These are phyloP conservation scores for Articulospora tetracladia DNA, from an alignment of 495 filamentous ascomycete species.

Conservation along the genomic window DNA sequence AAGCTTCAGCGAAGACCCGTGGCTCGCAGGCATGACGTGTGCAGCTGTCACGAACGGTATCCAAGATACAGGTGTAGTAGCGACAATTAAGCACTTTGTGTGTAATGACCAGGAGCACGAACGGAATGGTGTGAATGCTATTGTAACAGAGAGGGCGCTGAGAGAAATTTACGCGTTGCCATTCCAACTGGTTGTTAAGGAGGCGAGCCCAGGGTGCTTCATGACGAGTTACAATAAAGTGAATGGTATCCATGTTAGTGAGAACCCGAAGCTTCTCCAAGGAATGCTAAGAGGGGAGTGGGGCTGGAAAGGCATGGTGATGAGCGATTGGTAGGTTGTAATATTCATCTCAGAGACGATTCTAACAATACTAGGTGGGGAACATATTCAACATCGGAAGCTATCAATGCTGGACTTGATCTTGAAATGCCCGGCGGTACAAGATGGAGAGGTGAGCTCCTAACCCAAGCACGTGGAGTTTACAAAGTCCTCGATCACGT, in stretches of 20 bases:
- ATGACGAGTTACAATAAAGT: slow-evolving; percentile 79
- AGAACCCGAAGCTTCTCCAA: slow-evolving; percentile 59
- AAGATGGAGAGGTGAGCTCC: slow-evolving; percentile 57
- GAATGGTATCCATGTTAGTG: slow-evolving; percentile 66
- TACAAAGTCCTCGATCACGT: slow-evolving; percentile 54
- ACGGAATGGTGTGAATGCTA: slow-evolving; percentile 62
- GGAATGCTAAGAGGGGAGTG: slow-evolving; percentile 67
- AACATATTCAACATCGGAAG: slow-evolving; percentile 63
- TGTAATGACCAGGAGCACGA: slow-evolving; percentile 77
- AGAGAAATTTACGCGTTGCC: slow-evolving; percentile 75
- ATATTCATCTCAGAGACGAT: slow-evolving; percentile 8
- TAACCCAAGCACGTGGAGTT: slow-evolving; percentile 54
- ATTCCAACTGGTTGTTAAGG: slow-evolving; percentile 67
- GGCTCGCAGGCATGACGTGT: slow-evolving; percentile 64
- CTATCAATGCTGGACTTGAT: slow-evolving; percentile 65
- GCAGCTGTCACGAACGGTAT: slow-evolving; percentile 65
- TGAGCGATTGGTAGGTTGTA: slow-evolving; percentile 61
- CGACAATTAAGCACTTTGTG: slow-evolving; percentile 79
- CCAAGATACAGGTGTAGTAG: slow-evolving; percentile 64
- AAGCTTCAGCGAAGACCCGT: slow-evolving; percentile 69
- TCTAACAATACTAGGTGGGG: slow-evolving; percentile 40
- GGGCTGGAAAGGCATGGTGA: slow-evolving; percentile 64
- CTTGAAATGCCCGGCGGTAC: slow-evolving; percentile 74
- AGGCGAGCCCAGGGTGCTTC: slow-evolving; percentile 58
- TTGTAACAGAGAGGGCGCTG: slow-evolving; percentile 65